Evolutionary conservation across 2,329 filamentous ascomycete genomes (phyloP).

Genomic region (Immersiporthe knoxdaviesiana): DNA sequence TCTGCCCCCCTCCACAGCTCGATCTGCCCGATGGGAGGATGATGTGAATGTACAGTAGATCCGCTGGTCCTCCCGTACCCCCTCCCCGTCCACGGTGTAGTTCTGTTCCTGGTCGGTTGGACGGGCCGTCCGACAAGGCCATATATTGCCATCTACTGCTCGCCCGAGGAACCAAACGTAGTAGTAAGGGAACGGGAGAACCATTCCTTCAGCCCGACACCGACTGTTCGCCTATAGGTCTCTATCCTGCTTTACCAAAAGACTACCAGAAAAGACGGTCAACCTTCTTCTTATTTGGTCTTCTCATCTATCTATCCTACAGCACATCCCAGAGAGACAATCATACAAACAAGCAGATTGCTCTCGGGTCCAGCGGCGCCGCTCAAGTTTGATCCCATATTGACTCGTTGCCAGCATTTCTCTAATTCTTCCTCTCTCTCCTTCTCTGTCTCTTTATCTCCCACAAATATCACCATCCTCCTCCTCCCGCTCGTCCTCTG

Average conservation of each 20-base stretch:
- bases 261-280: conserved; percentile 25
- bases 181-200: background rate
- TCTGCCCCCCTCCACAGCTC: background rate
- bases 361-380: conserved; percentile 1
- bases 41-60: conserved; percentile 15
- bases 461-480: conserved; percentile 2
- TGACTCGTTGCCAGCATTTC: conserved; percentile 4
- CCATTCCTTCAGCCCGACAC: conserved; percentile 6
- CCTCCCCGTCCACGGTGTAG: background rate
- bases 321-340: conserved; percentile 26
- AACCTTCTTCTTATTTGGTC: conserved; percentile 16
- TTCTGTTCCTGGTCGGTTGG: background rate
- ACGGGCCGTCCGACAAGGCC: background rate
- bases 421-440: conserved; percentile 10
- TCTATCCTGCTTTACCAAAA: background rate
- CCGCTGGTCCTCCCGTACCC: background rate
- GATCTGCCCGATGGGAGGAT: conserved; percentile 8
- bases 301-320: conserved; percentile 17
- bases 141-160: conserved; percentile 9
- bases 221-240: conserved; percentile 12
- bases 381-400: conserved; percentile 15
- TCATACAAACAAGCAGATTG: conserved; percentile 26
- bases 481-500: background rate
- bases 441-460: background rate
- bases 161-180: background rate